These are phyloP conservation scores for Ambispora gerdemannii DNA, from an alignment of 192 early-diverging fungal species.

Conservation along the genomic window DNA sequence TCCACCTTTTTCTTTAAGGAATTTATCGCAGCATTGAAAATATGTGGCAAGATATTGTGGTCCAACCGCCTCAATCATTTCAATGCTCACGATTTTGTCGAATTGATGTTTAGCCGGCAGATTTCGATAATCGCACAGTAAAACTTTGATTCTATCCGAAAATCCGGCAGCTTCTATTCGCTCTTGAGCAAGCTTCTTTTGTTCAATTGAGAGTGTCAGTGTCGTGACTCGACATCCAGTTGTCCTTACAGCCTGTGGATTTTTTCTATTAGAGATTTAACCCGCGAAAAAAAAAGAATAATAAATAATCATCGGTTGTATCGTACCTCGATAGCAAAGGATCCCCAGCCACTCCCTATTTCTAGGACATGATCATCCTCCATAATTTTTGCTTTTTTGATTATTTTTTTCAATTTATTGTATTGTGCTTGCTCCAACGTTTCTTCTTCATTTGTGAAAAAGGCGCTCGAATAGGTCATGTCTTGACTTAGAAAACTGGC, in stretches of 20 bases:
- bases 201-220: constrained; percentile 64
- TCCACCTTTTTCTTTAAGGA: constrained; percentile 56
- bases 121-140: constrained; percentile 67
- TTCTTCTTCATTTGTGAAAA: constrained; percentile 54
- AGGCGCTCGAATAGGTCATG: constrained; percentile 74
- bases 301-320: not conserved
- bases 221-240: constrained; percentile 59
- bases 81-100: constrained; percentile 66
- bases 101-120: constrained; percentile 56
- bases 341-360: constrained; percentile 74
- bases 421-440: constrained; percentile 63
- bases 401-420: constrained; percentile 59
- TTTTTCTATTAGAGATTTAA: not conserved
- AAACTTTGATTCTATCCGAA: constrained; percentile 52
- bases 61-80: constrained; percentile 78
- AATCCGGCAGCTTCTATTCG: constrained; percentile 58
- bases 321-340: constrained; percentile 56
- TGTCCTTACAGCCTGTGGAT: constrained; percentile 45
- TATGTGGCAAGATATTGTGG: constrained; percentile 60
- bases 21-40: constrained; percentile 55
- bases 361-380: constrained; percentile 63
- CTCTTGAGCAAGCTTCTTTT: constrained; percentile 60
- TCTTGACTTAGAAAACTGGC: constrained; percentile 59
- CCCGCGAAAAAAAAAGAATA: not conserved
- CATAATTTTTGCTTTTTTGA: constrained; percentile 51